A percentile compares a stretch with the other conserved stretches of the same genome.
phyloP scores from a whole-genome alignment of 2,329 filamentous ascomycete species.

The Scedosporium dehoogii region DNA sequence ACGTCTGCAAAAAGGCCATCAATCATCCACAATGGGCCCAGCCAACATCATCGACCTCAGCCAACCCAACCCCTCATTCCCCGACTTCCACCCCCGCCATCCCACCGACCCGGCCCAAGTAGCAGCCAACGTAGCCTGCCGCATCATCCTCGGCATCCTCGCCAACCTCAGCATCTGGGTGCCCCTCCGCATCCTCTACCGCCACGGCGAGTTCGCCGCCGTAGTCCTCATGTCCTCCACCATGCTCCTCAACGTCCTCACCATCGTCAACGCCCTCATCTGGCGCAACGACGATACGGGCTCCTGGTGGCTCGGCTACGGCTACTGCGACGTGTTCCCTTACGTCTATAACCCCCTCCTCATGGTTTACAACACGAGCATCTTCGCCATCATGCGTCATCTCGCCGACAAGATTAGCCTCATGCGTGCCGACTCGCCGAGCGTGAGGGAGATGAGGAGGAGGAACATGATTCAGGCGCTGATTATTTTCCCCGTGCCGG shows the following conservation, averaged over 20 bases:
- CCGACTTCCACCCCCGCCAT: conserved; percentile 6
- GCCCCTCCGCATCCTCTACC: conserved; percentile 38
- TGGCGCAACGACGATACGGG: conserved; percentile 42
- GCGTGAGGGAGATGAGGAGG: conserved; percentile 28
- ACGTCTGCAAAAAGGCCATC: not conserved
- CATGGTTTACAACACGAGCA: conserved; percentile 39
- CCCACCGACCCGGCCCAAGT: conserved; percentile 19
- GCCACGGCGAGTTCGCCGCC: conserved; percentile 44
- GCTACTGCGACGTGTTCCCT: conserved; percentile 43
- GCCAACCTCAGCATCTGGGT: conserved; percentile 38
- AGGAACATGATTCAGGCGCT: conserved; percentile 36
- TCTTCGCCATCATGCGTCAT: conserved; percentile 45
- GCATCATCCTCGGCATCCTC: conserved; percentile 36
- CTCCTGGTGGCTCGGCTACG: conserved; percentile 40
- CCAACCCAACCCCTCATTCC: not conserved
- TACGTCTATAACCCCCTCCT: conserved; percentile 33
- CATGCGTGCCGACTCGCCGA: conserved; percentile 28
- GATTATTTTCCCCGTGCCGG: conserved; percentile 44
- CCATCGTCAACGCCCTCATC: conserved; percentile 38
- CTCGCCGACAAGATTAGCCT: conserved; percentile 40
- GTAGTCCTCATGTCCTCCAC: conserved; percentile 36
- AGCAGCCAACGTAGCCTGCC: conserved; percentile 35
- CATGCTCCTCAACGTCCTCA: conserved; percentile 36
- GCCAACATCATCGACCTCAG: conserved; percentile 9
- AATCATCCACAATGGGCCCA: conserved; percentile 7